Percentiles rank a stretch among this genome's conserved stretches.
These are phyloP conservation scores for Mycena crocata DNA, from an alignment of 768 basidiomycete genomes.

Conservation along the genomic window DNA sequence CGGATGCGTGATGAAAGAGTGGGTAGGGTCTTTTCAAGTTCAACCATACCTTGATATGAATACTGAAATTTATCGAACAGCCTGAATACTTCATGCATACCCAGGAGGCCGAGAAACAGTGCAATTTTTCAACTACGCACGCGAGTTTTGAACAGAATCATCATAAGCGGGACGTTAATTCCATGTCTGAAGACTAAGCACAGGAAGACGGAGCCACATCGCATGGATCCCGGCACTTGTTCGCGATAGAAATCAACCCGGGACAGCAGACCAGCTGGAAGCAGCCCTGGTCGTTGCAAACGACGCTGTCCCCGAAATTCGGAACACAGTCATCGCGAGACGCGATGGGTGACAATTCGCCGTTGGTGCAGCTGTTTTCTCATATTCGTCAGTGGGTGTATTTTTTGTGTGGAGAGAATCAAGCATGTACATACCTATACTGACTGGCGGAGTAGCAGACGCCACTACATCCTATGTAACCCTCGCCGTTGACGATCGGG, in stretches of 20 bases:
- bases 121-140: neutral
- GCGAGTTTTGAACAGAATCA: neutral
- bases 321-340: conserved; percentile 9
- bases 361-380: conserved; percentile 22
- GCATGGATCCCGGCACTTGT: conserved; percentile 28
- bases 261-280: conserved; percentile 19
- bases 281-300: conserved; percentile 23
- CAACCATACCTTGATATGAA: conserved; percentile 2
- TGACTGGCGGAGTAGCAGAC: neutral
- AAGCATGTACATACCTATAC: neutral
- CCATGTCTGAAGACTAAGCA: too few species aligned
- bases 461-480: neutral
- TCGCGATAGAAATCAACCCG: conserved; percentile 22
- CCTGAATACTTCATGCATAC: neutral
- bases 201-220: conserved; percentile 14
- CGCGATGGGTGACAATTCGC: conserved; percentile 3
- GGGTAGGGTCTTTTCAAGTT: conserved; percentile 1
- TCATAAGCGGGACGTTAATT: too few species aligned
- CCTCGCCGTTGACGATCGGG: neutral
- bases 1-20: neutral
- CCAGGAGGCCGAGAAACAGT: neutral
- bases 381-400: neutral
- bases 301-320: conserved; percentile 5
- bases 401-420: neutral
- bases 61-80: conserved; percentile 5